Evolutionary conservation across 2,329 filamentous ascomycete genomes (phyloP).

Genomic region (Penicillium sp.): DNA sequence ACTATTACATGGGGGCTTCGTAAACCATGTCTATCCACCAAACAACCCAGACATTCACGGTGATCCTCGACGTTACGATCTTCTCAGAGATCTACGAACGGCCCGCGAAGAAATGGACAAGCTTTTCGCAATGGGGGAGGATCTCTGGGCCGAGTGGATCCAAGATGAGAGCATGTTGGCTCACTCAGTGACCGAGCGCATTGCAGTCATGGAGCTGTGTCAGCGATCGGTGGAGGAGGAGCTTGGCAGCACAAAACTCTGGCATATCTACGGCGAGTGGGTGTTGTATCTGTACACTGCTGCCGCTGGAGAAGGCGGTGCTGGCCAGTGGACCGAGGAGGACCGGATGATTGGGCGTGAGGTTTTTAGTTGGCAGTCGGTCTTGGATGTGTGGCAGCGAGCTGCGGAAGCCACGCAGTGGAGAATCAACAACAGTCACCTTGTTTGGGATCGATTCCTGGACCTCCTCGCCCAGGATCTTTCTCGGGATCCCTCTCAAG

Average conservation of each 20-base stretch:
- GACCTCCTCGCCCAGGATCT: conserved; percentile 55
- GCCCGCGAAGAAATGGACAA: conserved; percentile 59
- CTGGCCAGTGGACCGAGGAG: conserved; percentile 51
- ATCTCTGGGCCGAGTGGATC: conserved; percentile 62
- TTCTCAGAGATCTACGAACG: conserved; percentile 46
- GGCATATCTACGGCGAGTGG: conserved; percentile 63
- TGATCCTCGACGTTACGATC: conserved; percentile 46
- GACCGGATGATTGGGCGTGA: conserved; percentile 58
- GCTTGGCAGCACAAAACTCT: conserved; percentile 59
- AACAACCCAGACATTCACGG: conserved; percentile 46
- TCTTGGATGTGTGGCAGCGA: conserved; percentile 56
- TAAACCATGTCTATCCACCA: conserved; percentile 48
- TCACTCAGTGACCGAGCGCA: conserved; percentile 54
- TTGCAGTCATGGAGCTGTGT: conserved; percentile 59
- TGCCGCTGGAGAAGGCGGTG: conserved; percentile 40
- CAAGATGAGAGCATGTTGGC: conserved; percentile 61
- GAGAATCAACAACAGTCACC: conserved; percentile 60
- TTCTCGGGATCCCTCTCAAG: conserved; percentile 46
- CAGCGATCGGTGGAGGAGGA: conserved; percentile 60
- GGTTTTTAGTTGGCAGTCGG: conserved; percentile 56
- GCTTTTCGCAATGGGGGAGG: conserved; percentile 62
- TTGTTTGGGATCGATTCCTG: conserved; percentile 61
- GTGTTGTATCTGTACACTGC: conserved; percentile 56
- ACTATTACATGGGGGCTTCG: conserved; percentile 47
- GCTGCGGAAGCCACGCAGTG: conserved; percentile 58